These are phyloP conservation scores for Xylariales sp. DNA, from an alignment of 2,329 filamentous ascomycete genomes.

Conservation along the genomic window DNA sequence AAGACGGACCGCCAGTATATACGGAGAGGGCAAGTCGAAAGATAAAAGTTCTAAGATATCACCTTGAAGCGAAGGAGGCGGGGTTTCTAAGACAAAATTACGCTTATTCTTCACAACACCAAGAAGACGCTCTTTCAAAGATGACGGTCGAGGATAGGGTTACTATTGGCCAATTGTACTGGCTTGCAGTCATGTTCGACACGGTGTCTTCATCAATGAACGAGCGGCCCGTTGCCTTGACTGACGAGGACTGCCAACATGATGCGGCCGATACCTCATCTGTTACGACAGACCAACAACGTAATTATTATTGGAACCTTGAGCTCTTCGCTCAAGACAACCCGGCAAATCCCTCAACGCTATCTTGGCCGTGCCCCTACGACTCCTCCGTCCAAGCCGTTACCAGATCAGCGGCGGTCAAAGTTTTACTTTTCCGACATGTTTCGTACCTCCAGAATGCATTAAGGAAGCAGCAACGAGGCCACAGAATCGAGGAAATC, in stretches of 20 bases:
- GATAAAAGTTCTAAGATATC: constrained; percentile 16
- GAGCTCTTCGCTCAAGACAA: constrained; percentile 53
- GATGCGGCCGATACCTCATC: constrained; percentile 9
- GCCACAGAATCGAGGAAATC: constrained; percentile 59
- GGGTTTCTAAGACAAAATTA: constrained; percentile 1
- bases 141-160: constrained; percentile 10
- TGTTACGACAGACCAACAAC: neutral
- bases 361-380: constrained; percentile 66
- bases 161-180: constrained; percentile 20
- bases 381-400: constrained; percentile 62
- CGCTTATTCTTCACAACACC: constrained; percentile 1
- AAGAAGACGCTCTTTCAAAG: neutral
- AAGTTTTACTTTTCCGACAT: constrained; percentile 68
- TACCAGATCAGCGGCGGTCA: constrained; percentile 66
- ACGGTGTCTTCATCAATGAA: constrained; percentile 27
- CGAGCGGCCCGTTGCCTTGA: constrained; percentile 20
- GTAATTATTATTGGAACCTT: constrained; percentile 46
- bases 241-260: constrained; percentile 25
- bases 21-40: constrained; percentile 24
- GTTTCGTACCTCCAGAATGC: constrained; percentile 66
- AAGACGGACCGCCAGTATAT: constrained; percentile 21
- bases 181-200: constrained; percentile 28
- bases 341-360: constrained; percentile 41
- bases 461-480: constrained; percentile 54
- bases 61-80: constrained; percentile 14